phyloP scores from a whole-genome alignment of 768 basidiomycete species.

The Cyathus striatus region DNA sequence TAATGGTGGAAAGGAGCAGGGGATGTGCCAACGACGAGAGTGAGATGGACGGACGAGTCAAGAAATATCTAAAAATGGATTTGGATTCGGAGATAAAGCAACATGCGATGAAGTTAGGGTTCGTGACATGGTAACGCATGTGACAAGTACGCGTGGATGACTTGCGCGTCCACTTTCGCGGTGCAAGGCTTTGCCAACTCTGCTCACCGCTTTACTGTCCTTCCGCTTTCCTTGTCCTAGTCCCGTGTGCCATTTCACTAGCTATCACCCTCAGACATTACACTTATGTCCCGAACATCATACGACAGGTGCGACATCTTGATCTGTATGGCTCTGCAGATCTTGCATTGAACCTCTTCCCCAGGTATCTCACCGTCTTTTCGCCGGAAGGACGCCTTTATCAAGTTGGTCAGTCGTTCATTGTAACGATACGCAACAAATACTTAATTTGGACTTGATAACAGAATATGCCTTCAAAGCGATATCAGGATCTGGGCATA shows the following conservation, averaged over 20 bases:
- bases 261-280: too few relatives aligned
- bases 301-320: conserved; percentile 94
- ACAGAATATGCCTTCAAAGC: conserved; percentile 99
- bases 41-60: background rate
- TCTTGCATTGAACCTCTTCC: too few relatives aligned
- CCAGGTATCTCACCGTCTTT: conserved; percentile 92
- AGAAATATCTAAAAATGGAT: too few relatives aligned
- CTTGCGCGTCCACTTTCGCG: conserved; percentile 50
- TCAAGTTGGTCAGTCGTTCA: conserved; percentile 80
- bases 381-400: conserved; percentile 96
- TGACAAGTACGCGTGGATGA: conserved; percentile 30
- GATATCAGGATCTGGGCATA: conserved; percentile 95
- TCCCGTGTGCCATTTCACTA: too few relatives aligned
- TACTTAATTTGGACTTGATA: background rate
- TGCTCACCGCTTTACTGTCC: too few relatives aligned
- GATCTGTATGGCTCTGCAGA: too few relatives aligned
- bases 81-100: too few relatives aligned
- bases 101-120: too few relatives aligned
- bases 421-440: background rate
- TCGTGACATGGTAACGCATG: conserved; percentile 20
- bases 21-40: too few relatives aligned
- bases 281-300: conserved; percentile 83
- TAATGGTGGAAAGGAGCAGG: too few relatives aligned
- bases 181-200: too few relatives aligned
- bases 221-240: conserved; percentile 1